Evolutionary conservation across 345 rosid genomes (phyloP).

Genomic region (Anacardium occidentale): DNA sequence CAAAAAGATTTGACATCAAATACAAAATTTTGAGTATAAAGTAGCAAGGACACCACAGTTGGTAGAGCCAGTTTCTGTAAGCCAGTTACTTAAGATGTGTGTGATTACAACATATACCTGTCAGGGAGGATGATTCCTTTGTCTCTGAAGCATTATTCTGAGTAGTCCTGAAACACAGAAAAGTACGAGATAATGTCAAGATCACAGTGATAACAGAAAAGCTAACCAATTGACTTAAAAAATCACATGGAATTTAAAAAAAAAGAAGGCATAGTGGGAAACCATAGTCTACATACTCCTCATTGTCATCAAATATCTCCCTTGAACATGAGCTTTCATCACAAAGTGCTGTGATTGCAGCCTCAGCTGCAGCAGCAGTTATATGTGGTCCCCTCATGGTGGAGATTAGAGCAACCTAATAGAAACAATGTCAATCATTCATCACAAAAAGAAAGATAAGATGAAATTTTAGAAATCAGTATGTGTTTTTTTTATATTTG

Average conservation of each 20-base stretch:
- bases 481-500: neutral
- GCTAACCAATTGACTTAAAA: slow-evolving; percentile 10
- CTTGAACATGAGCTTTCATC: slow-evolving; percentile 70
- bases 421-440: slow-evolving; percentile 11
- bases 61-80: neutral
- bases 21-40: neutral
- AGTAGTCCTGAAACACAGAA: slow-evolving; percentile 37
- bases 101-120: slow-evolving; percentile 36
- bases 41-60: neutral
- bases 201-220: slow-evolving; percentile 10
- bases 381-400: slow-evolving; percentile 61
- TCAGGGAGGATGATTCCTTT: slow-evolving; percentile 32
- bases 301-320: slow-evolving; percentile 55
- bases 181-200: neutral
- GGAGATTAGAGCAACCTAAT: slow-evolving; percentile 65
- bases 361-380: slow-evolving; percentile 73
- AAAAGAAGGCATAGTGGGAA: slow-evolving; percentile 24
- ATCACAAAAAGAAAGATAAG: neutral
- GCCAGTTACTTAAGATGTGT: neutral
- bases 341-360: slow-evolving; percentile 77
- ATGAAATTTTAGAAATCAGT: neutral
- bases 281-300: slow-evolving; percentile 27
- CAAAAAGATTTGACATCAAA: neutral
- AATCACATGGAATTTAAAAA: neutral
- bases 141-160: slow-evolving; percentile 44